Percentiles rank a stretch among this genome's conserved stretches.
phyloP scores from a whole-genome alignment of 1,284 basidiomycete species.

The Sanguinoderma infundibulare region DNA sequence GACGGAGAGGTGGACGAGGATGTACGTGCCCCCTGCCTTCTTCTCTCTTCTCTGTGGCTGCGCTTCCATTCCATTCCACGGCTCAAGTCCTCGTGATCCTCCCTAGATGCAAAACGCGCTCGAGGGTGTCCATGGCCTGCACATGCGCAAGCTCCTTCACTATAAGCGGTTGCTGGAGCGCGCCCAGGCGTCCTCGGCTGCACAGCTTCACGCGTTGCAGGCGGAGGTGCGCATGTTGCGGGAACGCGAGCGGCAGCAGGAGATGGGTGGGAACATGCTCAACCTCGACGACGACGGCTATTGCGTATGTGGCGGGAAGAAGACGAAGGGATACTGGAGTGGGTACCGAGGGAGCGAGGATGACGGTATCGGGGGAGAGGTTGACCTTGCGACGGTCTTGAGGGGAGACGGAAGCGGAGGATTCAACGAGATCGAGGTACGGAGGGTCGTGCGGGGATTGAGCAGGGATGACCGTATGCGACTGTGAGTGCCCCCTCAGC shows the following conservation, averaged over 20 bases:
- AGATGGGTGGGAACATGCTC: conserved; percentile 22
- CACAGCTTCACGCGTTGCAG: conserved; percentile 79
- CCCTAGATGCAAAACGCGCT: conserved; percentile 64
- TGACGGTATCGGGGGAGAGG: conserved; percentile 44
- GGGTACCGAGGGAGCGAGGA: conserved; percentile 53
- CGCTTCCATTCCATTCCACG: neutral
- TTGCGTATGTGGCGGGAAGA: conserved; percentile 66
- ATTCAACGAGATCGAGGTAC: conserved; percentile 72
- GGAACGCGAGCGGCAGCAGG: conserved; percentile 39
- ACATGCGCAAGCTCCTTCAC: conserved; percentile 67
- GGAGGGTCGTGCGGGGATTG: conserved; percentile 63
- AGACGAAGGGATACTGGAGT: conserved; percentile 64
- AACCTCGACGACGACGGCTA: conserved; percentile 42
- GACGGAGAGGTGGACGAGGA: conserved; percentile 75
- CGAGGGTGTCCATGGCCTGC: conserved; percentile 56
- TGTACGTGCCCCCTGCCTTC: no score
- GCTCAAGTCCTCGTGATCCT: neutral
- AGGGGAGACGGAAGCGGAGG: conserved; percentile 55
- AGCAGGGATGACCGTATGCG: conserved; percentile 71
- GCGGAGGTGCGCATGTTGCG: conserved; percentile 69
- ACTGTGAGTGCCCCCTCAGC: conserved; percentile 52
- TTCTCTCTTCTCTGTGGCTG: neutral
- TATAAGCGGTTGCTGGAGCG: conserved; percentile 79
- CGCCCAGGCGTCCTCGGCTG: conserved; percentile 73
- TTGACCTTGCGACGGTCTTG: conserved; percentile 51